Evolutionary conservation across 108 stramenopile species (phyloP), one percentile per base, ranked within the genome.

Genomic region (Chaetoceros tenuissimus): DNA sequence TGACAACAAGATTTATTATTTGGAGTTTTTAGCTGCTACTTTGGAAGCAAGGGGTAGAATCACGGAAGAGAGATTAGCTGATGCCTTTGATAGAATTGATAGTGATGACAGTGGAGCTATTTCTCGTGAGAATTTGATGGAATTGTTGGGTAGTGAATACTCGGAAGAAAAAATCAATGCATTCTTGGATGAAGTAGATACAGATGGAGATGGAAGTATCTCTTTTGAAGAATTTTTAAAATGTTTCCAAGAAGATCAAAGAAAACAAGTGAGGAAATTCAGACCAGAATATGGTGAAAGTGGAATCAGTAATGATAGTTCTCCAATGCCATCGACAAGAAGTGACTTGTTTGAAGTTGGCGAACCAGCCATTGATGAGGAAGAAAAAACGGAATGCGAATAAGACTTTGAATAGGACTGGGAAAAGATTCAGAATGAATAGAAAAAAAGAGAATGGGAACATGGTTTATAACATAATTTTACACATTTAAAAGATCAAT

Each of bases 11-110:
- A 76, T 81, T 57, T 66, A 48, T 13, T 77, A 77, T 44, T 70
- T 68, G 0, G 92, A 94, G 60, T 94, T 94, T 67, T 61, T 89
- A 22, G 88, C 88, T n/a, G 86, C 92, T 16, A 86, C 86, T 3
- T 60, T 94, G 31, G 91, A 93, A 70, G 77, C 77, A 23, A 63
- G 73, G 26, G 74, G 74, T 0, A 57, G 57, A 23, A 61, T 83
- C 53, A 76, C 66, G 22, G 80, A 83, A 67, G 79, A 81, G 31
- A 73, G 77, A 2, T 63, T 87, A 43, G 74, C 73, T 0, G 80
- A 81, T 55, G 82, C 89, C 1, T 94, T 94, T 64, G 83, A 90
- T 50, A 76, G 85, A 30, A 60, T 94, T 47, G 92, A 94, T 64
- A 59, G 58, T 27, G 89, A 94, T 62, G 73, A 80, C 44, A 71